These are phyloP conservation scores for Pachyrhizus erosus DNA, from an alignment of 306 rosid genomes.

Conservation along the genomic window DNA sequence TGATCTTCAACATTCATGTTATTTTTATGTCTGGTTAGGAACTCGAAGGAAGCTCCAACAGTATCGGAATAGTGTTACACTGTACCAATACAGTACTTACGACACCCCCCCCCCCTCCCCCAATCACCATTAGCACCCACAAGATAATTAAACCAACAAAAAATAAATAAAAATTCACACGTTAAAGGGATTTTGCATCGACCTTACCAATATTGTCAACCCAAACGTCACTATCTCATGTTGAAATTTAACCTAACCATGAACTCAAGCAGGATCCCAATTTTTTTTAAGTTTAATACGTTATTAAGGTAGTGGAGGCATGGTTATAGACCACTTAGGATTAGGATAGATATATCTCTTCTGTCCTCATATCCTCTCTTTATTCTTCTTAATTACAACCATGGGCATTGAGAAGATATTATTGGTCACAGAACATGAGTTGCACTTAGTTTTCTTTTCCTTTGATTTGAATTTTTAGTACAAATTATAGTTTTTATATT, in stretches of 20 bases:
- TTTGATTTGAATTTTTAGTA: no score
- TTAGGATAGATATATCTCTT: neutral
- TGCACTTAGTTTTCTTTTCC: no score
- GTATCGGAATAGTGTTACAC: slow-evolving; percentile 9
- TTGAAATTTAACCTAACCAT: neutral
- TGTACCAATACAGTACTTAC: neutral
- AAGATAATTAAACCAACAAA: neutral
- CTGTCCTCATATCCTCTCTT: neutral
- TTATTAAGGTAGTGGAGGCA: neutral
- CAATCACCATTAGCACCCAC: neutral
- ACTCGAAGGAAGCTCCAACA: slow-evolving; percentile 28
- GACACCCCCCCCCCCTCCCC: no score
- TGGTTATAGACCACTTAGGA: neutral
- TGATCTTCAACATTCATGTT: neutral
- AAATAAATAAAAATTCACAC: neutral
- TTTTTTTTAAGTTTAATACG: neutral
- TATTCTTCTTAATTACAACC: neutral
- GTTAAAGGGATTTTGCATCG: neutral
- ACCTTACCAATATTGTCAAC: slow-evolving; percentile 20
- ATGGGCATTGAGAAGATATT: no score
- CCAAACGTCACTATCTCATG: slow-evolving; percentile 24
- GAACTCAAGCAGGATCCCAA: neutral
- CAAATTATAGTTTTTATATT: no score
- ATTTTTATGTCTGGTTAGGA: slow-evolving; percentile 38
- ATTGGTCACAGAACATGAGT: no score